These are phyloP conservation scores for Rhodamnia argentea DNA, from an alignment of 345 rosid species.

Conservation along the genomic window DNA sequence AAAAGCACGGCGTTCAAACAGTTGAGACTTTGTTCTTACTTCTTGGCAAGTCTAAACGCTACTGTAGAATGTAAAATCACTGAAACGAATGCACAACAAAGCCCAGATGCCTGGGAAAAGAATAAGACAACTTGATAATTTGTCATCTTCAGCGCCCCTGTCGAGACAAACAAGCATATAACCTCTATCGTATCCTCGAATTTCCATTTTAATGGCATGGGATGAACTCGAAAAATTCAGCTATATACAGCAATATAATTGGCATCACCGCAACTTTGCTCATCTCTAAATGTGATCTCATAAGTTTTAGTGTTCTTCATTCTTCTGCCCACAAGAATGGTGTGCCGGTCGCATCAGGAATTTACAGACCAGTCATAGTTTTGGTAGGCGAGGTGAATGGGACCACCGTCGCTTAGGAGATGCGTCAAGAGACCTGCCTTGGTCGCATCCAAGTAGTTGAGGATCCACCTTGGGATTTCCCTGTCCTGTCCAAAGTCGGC, in stretches of 20 bases:
- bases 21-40: background rate
- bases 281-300: background rate
- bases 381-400: conserved; percentile 51
- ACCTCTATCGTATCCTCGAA: background rate
- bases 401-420: conserved; percentile 60
- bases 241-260: background rate
- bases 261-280: background rate
- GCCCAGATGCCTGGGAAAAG: background rate
- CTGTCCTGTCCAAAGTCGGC: conserved; percentile 66
- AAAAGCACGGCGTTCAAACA: background rate
- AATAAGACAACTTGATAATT: background rate
- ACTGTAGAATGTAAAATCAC: no score
- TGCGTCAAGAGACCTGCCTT: conserved; percentile 66
- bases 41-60: background rate
- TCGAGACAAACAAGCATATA: background rate
- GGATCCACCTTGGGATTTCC: conserved; percentile 59
- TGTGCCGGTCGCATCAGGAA: conserved; percentile 10
- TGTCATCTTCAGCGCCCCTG: background rate
- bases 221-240: background rate
- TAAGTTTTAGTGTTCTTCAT: background rate
- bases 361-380: conserved; percentile 77
- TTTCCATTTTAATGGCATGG: background rate
- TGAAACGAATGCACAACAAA: background rate
- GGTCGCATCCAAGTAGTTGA: conserved; percentile 59
- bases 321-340: background rate